A percentile compares a stretch with the other conserved stretches of the same genome.
Evolutionary conservation across 352 stramenopile genomes (phyloP).

Genomic region (Phytophthora pseudosyringae): DNA sequence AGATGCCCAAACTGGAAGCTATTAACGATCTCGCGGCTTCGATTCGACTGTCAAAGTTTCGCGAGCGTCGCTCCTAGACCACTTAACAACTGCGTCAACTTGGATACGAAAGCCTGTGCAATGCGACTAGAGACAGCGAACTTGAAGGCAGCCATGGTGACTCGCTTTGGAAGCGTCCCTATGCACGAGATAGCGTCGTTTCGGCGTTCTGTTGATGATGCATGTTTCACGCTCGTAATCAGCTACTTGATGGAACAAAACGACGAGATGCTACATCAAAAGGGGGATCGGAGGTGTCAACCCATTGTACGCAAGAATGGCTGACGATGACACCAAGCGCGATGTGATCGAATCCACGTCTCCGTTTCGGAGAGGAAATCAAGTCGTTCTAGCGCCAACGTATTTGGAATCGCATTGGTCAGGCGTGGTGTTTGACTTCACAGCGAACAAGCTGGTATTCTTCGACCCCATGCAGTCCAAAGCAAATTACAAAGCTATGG

Average conservation of each 20-base stretch:
- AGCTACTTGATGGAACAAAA: neutral
- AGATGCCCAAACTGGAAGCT: neutral
- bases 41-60: too few relatives aligned
- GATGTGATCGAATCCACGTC: neutral
- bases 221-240: constrained; percentile 6
- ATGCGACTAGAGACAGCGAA: too few relatives aligned
- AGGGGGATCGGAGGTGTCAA: constrained; percentile 6
- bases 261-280: too few relatives aligned
- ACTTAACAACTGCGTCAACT: too few relatives aligned
- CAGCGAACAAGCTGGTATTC: neutral
- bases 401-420: neutral
- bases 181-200: too few relatives aligned
- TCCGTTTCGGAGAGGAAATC: constrained; percentile 2
- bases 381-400: neutral
- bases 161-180: too few relatives aligned
- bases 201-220: too few relatives aligned
- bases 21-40: too few relatives aligned
- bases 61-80: too few relatives aligned
- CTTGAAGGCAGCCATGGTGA: too few relatives aligned
- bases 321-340: neutral
- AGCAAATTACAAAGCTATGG: neutral
- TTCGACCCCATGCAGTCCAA: neutral
- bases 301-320: constrained; percentile 5
- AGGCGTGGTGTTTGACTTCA: neutral
- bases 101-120: too few relatives aligned